These are phyloP conservation scores for Naganishia antarctica DNA, from an alignment of 768 basidiomycete genomes.

Conservation along the genomic window DNA sequence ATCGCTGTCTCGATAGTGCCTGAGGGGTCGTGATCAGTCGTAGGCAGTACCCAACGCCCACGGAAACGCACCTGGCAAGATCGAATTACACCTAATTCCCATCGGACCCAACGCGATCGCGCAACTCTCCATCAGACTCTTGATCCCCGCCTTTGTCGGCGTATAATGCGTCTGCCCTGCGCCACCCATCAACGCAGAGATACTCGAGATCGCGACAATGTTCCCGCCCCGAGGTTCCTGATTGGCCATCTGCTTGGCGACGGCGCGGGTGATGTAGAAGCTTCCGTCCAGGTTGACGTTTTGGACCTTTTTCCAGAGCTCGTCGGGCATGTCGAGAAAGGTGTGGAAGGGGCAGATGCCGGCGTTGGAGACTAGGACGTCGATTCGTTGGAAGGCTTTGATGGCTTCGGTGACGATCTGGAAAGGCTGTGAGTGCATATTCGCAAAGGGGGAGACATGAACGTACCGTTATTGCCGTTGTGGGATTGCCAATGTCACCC, in stretches of 20 bases:
- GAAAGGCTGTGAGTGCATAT: neutral
- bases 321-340: conserved; percentile 64
- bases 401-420: conserved; percentile 64
- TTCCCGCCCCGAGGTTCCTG: conserved; percentile 62
- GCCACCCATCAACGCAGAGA: conserved; percentile 72
- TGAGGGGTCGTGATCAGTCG: conserved; percentile 19
- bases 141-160: conserved; percentile 72
- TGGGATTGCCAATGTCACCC: conserved; percentile 63
- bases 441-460: too few relatives aligned
- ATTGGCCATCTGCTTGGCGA: conserved; percentile 67
- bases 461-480: conserved; percentile 58
- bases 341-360: conserved; percentile 74
- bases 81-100: conserved; percentile 59
- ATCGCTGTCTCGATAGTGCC: conserved; percentile 73
- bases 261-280: conserved; percentile 60
- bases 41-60: neutral
- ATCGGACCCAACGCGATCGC: conserved; percentile 72
- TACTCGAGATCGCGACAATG: conserved; percentile 72
- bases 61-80: conserved; percentile 54
- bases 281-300: conserved; percentile 71
- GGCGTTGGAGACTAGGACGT: conserved; percentile 58
- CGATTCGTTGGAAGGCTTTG: conserved; percentile 61
- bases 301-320: conserved; percentile 63
- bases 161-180: conserved; percentile 73
- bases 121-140: conserved; percentile 73